phyloP scores from a whole-genome alignment of 768 basidiomycete species.

The Suillus clintonianus region DNA sequence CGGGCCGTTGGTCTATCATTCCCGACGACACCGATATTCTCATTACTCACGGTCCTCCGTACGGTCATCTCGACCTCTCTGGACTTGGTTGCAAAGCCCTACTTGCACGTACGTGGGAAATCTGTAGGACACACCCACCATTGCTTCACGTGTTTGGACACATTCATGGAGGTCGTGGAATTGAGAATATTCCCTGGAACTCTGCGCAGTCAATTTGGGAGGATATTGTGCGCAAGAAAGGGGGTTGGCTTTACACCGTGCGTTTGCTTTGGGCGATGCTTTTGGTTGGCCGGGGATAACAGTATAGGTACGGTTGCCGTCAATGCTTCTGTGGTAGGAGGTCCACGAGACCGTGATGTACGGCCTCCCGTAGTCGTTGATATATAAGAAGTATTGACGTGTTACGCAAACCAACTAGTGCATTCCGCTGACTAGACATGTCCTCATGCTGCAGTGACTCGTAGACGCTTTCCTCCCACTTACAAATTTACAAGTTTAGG shows the following conservation, averaged over 20 bases:
- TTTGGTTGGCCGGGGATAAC: neutral
- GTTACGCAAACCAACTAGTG: neutral
- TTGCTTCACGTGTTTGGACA: constrained; percentile 44
- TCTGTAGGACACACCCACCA: constrained; percentile 25
- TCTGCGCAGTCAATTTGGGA: constrained; percentile 32
- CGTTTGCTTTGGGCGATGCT: neutral
- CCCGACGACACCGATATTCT: constrained; percentile 39
- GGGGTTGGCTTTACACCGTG: neutral
- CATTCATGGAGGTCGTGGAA: constrained; percentile 39
- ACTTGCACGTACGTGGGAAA: constrained; percentile 31
- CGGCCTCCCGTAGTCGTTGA: neutral
- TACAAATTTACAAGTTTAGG: neutral
- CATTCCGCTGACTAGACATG: neutral
- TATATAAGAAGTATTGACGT: neutral
- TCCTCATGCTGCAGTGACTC: too few species aligned
- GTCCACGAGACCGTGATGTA: neutral
- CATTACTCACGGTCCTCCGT: constrained; percentile 45
- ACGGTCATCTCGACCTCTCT: constrained; percentile 31
- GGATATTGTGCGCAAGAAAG: constrained; percentile 11
- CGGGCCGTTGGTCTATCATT: constrained; percentile 26
- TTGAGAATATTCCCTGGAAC: constrained; percentile 35
- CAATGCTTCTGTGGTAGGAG: neutral
- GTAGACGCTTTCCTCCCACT: too few species aligned
- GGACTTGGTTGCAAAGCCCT: constrained; percentile 35
- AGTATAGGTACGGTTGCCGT: neutral